These are phyloP conservation scores for Hansenula sp. DNA, from an alignment of 1,139 yeast species.

Conservation along the genomic window DNA sequence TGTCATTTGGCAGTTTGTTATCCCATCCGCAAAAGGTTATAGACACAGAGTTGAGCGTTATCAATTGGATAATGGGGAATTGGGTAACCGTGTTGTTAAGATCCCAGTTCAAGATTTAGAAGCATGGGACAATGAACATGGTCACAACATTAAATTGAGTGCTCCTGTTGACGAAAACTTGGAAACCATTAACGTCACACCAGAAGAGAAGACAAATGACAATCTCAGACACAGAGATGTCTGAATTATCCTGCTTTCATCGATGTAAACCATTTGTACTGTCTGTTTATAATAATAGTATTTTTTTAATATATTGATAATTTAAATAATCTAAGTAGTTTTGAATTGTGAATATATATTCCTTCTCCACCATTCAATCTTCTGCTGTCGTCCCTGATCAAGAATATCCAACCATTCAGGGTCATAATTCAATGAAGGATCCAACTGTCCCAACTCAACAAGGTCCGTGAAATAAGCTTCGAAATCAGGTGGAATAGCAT, in stretches of 20 bases:
- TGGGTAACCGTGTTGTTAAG: constrained; percentile 37
- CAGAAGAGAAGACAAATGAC: background rate
- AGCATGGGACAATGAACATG: constrained; percentile 20
- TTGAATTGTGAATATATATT: too few species aligned
- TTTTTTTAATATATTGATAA: too few species aligned
- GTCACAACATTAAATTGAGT: background rate
- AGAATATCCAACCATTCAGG: too few species aligned
- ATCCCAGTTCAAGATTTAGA: constrained; percentile 40
- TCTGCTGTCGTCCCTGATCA: too few species aligned
- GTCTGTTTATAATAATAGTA: too few species aligned
- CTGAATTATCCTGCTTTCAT: background rate
- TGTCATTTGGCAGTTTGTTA: constrained; percentile 33
- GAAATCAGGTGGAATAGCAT: too few species aligned
- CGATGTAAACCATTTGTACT: background rate
- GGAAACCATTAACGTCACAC: background rate
- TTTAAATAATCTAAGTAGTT: too few species aligned
- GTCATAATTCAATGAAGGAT: too few species aligned
- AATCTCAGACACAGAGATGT: background rate
- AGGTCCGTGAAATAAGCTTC: too few species aligned
- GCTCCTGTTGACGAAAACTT: background rate
- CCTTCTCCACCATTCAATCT: too few species aligned
- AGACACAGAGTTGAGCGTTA: constrained; percentile 31
- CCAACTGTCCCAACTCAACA: too few species aligned
- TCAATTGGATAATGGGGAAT: constrained; percentile 34
- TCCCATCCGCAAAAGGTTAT: constrained; percentile 34